These are phyloP conservation scores for Silene coronaria DNA, from an alignment of 179 eudicot genomes.

Conservation along the genomic window DNA sequence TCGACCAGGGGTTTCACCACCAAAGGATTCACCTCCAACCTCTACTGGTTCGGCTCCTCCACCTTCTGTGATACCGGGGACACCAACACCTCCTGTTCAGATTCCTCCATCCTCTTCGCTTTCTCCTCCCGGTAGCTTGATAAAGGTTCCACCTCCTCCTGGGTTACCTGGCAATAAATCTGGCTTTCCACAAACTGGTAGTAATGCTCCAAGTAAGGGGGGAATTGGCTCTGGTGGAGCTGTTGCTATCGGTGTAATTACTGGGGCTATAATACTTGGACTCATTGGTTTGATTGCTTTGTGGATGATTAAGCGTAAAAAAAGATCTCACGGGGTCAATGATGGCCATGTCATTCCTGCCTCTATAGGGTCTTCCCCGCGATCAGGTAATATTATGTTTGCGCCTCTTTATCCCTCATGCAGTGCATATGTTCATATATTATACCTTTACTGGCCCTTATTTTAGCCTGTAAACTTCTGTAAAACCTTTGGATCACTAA, in stretches of 20 bases:
- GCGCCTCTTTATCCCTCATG: neutral
- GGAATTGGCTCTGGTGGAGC: constrained; percentile 27
- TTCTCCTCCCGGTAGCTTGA: constrained; percentile 29
- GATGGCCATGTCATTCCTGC: constrained; percentile 37
- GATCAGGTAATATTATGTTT: constrained; percentile 35
- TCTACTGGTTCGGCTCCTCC: constrained; percentile 18
- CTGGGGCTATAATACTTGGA: constrained; percentile 31
- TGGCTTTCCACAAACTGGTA: constrained; percentile 19
- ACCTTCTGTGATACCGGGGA: constrained; percentile 22
- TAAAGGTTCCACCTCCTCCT: constrained; percentile 29
- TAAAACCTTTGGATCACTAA: neutral
- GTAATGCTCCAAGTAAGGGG: constrained; percentile 17
- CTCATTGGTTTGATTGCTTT: constrained; percentile 32
- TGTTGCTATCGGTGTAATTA: constrained; percentile 33
- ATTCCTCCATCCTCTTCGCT: constrained; percentile 26
- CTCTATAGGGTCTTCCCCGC: constrained; percentile 38
- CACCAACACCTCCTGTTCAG: constrained; percentile 18
- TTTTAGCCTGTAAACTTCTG: neutral
- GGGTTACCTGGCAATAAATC: constrained; percentile 22
- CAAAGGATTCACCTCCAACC: constrained; percentile 21
- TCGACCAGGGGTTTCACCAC: constrained; percentile 29
- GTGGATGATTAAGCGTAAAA: constrained; percentile 35
- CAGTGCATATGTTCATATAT: neutral
- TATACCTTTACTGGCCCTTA: neutral
- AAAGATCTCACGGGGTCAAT: constrained; percentile 25